Conservation (phyloP, 495 filamentous ascomycete genomes). For the Hypoxylon intermedium region DNA sequence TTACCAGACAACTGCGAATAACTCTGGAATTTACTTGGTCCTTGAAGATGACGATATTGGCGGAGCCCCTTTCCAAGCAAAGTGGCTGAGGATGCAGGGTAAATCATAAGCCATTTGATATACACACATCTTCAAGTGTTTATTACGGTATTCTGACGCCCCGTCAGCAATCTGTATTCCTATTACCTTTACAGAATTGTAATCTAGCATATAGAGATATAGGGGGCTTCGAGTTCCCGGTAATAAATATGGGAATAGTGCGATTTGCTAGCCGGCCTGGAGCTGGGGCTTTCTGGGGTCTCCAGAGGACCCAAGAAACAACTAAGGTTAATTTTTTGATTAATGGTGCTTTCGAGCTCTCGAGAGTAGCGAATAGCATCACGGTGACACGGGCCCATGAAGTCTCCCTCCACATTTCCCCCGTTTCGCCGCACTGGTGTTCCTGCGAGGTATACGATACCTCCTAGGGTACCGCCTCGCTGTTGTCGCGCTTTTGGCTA, state of each 20-base stretch:
- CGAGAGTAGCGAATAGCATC: conserved; percentile 24
- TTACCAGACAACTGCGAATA: conserved; percentile 8
- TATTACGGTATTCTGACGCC: conserved; percentile 4
- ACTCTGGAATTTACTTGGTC: conserved; percentile 14
- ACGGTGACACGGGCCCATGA: conserved; percentile 18
- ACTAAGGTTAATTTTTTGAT: conserved; percentile 30
- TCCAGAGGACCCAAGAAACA: conserved; percentile 25
- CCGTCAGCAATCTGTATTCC: conserved; percentile 2
- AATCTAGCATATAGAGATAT: conserved; percentile 35
- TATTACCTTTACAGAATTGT: conserved; percentile 27
- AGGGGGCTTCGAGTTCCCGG: conserved; percentile 12
- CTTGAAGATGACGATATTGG: neutral
- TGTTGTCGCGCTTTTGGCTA: conserved; percentile 14
- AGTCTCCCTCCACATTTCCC: conserved; percentile 32
- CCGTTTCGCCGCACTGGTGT: conserved; percentile 36
- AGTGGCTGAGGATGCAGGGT: conserved; percentile 6
- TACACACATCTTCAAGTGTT: neutral
- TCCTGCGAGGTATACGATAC: conserved; percentile 32
- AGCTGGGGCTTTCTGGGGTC: conserved; percentile 37
- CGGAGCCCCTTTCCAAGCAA: conserved; percentile 16
- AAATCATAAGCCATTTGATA: conserved; percentile 5
- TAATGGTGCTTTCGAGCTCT: conserved; percentile 28
- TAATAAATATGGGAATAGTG: conserved; percentile 33
- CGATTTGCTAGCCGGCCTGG: conserved; percentile 16
- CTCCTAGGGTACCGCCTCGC: conserved; percentile 17